Percentiles rank a stretch among this genome's conserved stretches.
phyloP scores from a whole-genome alignment of 345 rosid genomes.

The Zanthoxylum bungeanum region DNA sequence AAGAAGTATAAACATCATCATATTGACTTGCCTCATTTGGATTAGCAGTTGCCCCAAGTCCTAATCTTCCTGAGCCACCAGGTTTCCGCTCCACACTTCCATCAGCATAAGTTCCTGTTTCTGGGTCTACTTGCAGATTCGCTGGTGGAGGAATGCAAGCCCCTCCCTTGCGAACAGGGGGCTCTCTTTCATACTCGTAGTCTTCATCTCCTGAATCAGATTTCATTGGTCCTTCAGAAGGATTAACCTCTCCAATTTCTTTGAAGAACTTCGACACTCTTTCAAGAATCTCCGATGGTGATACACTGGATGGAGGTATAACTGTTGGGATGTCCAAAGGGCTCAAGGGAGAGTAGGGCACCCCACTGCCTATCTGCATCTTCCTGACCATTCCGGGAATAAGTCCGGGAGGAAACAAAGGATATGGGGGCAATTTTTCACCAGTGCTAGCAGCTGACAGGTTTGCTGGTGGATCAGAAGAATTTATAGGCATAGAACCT shows the following conservation, averaged over 20 bases:
- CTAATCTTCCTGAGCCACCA: slow-evolving; percentile 74
- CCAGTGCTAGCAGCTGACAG: slow-evolving; percentile 43
- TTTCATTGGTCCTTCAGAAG: slow-evolving; percentile 74
- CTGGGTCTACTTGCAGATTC: slow-evolving; percentile 83
- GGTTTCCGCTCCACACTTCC: slow-evolving; percentile 73
- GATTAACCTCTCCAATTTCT: slow-evolving; percentile 90
- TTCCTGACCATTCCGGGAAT: slow-evolving; percentile 99
- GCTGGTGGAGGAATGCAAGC: slow-evolving; percentile 95
- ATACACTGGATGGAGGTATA: slow-evolving; percentile 74
- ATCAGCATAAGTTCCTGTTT: slow-evolving; percentile 80
- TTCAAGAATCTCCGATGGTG: slow-evolving; percentile 76
- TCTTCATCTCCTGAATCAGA: slow-evolving; percentile 59
- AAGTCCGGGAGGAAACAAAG: slow-evolving; percentile 96
- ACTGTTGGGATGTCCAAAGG: slow-evolving; percentile 94
- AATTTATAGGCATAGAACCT: slow-evolving; percentile 53
- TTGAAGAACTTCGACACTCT: slow-evolving; percentile 89
- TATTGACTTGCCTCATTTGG: slow-evolving; percentile 90
- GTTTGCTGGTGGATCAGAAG: slow-evolving; percentile 50
- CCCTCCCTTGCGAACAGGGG: slow-evolving; percentile 72
- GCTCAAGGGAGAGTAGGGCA: slow-evolving; percentile 91
- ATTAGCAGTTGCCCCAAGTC: slow-evolving; percentile 82
- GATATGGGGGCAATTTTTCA: slow-evolving; percentile 86
- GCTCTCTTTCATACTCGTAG: slow-evolving; percentile 63
- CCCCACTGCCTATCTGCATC: slow-evolving; percentile 98
- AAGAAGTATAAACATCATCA: slow-evolving; percentile 90